Conservation (phyloP, 2,329 filamentous ascomycete genomes). For the Nemania bipapillata region DNA sequence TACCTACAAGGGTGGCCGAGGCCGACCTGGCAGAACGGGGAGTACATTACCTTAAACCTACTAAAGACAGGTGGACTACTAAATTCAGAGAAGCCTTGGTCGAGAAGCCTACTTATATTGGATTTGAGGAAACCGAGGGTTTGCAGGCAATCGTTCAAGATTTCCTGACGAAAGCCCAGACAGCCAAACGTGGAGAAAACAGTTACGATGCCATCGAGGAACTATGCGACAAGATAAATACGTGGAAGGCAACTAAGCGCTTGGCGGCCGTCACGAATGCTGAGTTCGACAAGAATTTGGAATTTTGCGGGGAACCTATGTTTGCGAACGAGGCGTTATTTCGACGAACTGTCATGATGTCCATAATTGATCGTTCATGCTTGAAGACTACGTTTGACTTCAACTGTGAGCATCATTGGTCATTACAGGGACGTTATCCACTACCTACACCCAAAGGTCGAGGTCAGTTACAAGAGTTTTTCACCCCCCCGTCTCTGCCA, state of each 20-base stretch:
- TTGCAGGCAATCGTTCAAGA: background rate
- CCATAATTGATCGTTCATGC: background rate
- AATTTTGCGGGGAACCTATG: background rate
- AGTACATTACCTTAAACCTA: background rate
- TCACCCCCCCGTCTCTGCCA: background rate
- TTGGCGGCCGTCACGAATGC: background rate
- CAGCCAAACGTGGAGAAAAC: background rate
- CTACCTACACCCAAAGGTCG: background rate
- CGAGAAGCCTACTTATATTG: background rate
- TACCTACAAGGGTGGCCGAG: background rate
- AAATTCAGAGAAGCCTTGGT: background rate
- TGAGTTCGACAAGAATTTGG: background rate
- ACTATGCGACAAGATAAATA: background rate
- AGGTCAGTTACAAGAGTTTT: background rate
- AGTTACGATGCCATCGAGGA: background rate
- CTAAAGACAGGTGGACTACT: background rate
- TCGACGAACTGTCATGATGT: constrained; percentile 1
- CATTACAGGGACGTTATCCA: background rate
- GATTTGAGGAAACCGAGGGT: background rate
- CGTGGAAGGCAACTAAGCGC: background rate
- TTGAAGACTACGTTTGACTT: background rate
- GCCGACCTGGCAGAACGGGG: background rate
- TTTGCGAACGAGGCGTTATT: background rate
- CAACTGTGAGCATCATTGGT: background rate
- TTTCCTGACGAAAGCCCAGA: background rate